Percentiles rank a stretch among this genome's conserved stretches.
Evolutionary conservation across 495 filamentous ascomycete species (phyloP).

Genomic region (Aspergillus nidulans): DNA sequence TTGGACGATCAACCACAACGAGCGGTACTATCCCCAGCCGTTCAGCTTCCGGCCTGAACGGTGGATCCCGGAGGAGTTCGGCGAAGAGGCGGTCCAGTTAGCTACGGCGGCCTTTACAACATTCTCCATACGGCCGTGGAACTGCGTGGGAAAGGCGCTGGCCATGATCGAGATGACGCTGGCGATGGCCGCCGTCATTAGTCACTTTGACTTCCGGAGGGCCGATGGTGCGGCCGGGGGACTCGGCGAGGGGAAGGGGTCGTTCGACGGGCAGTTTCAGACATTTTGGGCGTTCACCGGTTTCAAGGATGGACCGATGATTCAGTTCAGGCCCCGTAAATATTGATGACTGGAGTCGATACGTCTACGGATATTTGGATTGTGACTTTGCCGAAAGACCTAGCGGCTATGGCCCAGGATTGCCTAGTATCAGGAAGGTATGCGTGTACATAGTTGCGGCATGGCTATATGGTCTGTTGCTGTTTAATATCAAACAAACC

Average conservation of each 20-base stretch:
- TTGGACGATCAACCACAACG: slow-evolving; percentile 55
- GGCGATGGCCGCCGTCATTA: slow-evolving; percentile 6
- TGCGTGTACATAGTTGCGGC: no score
- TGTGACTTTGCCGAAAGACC: no score
- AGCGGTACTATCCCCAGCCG: slow-evolving; percentile 47
- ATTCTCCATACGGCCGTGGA: slow-evolving; percentile 52
- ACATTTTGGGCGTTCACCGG: neutral
- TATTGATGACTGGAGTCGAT: neutral
- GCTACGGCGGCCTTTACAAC: slow-evolving; percentile 49
- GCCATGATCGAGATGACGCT: slow-evolving; percentile 35
- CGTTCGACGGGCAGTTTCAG: neutral
- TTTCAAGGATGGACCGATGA: neutral
- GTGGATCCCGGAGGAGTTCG: slow-evolving; percentile 29
- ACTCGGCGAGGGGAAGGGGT: slow-evolving; percentile 1
- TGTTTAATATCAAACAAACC: no score
- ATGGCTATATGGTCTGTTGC: no score
- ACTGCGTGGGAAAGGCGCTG: slow-evolving; percentile 57
- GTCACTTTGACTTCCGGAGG: slow-evolving; percentile 6
- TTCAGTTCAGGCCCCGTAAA: neutral
- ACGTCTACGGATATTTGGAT: no score
- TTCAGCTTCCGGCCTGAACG: slow-evolving; percentile 51
- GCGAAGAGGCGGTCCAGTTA: slow-evolving; percentile 8
- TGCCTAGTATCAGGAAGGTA: no score
- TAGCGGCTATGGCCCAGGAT: no score
- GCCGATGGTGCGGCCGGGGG: neutral